Base-by-base conservation (phyloP, 192 early-diverging fungal genomes). In the Powellomyces hirtus region DNA sequence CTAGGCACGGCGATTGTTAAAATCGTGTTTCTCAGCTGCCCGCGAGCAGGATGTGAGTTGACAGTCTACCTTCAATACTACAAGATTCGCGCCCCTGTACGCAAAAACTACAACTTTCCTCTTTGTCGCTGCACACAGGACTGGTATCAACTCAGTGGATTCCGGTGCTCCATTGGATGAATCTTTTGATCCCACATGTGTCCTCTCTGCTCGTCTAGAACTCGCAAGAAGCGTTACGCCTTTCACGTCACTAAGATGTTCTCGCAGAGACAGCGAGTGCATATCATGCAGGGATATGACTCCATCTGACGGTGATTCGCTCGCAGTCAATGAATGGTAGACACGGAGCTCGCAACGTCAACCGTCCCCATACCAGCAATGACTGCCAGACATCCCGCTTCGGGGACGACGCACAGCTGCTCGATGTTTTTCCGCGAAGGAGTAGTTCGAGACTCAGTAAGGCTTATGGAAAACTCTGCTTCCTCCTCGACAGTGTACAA, bases 201-300 rank as follows among this genome's bases (percentile, higher is more conserved):
- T 36, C 16, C 16, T 44, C 0, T 24, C 38, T 44, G 42, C 37
- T 10, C 7, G 38, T n/a, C 24, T 14, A 24, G 27, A 40, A 36
- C 24, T 20, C n/a, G 61, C 37, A 64, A 96, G 79, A 37, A 92
- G 52, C 52, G 86, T 87, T 0, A 90, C 92, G 18, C 94, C 92
- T 63, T 81, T 56, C 18, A 91, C 89, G 59, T 86, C 89, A 2
- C 64, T 66, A 4, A 96, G 78, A n/a, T 85, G 84, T 51, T 83
- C 89, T 40, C 83, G 75, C 24, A 84, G 73, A 52, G 86, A 81
- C 59, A 92, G 86, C 2, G 91, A 85, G 56, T 82, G 77, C 60
- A 93, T 62, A 77, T 94, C 89, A 75, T 90, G 88, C 11, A 93
- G 78, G 35, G 80, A 88, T 31, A 93, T 86, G 52, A 79, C 64